Base-by-base conservation (phyloP, 768 basidiomycete species). In the Tephrocybe sp. region DNA sequence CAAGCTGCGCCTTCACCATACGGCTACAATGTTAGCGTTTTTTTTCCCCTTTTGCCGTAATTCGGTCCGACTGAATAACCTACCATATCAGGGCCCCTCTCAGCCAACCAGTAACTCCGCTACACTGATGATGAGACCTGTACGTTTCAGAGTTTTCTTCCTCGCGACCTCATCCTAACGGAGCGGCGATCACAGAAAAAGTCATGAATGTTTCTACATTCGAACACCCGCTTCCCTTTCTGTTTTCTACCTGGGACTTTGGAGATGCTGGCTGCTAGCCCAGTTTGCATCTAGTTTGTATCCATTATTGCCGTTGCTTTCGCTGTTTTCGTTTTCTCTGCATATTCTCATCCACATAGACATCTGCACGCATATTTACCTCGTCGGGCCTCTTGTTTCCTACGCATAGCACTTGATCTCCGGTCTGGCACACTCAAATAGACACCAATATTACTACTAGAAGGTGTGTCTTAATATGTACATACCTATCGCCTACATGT, bases 71-170 rank as follows among this genome's bases (percentile, higher is more conserved):
- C 59, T 52, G 49, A 55, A 41, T 39, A 26, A 57, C 39, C 11
- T 52, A 19, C 36, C 22, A 52, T 51, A 50, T 13, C 51, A 76
- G 77, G 62, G 72, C 10, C 56, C 69, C 32, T 50, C 71, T 11
- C 60, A 67, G 41, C 63, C 73, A 20, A 67, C 72, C 50, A 71
- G 72, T 39, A 67, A 69, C 14, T 75, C 75, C 16, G 66, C 74
- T 12, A 74, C 77, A 9, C 51, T 83, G 54, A 82, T 81, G 77
- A 83, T 82, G 78, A 77, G 76, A 71, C 68, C 76, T 54, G 77
- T 77, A 45, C 51, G 75, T 70, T 60, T 67, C 36, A 39, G 17
- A 26, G 9, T 56, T 48, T 60, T 57, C 11, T 19, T 34, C 23
- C n/a, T 39, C 46, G 22, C 31, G 1, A 8, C 16, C 13, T 52